phyloP scores from a whole-genome alignment of 2,329 filamentous ascomycete species.

The Colletotrichum sp. region DNA sequence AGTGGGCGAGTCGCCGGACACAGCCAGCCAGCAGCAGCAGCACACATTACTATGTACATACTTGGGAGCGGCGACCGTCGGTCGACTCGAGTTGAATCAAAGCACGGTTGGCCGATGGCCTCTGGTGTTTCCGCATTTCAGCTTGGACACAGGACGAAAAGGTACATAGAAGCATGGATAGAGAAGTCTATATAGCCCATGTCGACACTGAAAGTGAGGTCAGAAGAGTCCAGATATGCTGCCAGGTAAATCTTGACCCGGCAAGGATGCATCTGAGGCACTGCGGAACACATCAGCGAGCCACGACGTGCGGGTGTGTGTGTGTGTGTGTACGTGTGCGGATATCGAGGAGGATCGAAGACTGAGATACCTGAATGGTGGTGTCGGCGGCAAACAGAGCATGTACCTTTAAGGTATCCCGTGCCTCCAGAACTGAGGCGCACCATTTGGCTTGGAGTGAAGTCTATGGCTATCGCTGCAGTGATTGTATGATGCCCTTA shows the following conservation, averaged over 20 bases:
- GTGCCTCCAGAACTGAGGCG: background rate
- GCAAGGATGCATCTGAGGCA: background rate
- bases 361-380: background rate
- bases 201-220: background rate
- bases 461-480: background rate
- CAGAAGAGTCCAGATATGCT: background rate
- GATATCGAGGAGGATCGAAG: background rate
- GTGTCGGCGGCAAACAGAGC: background rate
- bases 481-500: background rate
- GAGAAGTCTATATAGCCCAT: background rate
- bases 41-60: background rate
- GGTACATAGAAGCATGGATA: background rate
- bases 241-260: background rate
- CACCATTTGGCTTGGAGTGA: background rate
- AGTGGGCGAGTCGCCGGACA: constrained; percentile 10
- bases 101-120: background rate
- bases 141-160: background rate
- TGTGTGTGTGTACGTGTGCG: background rate
- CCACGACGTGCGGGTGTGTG: background rate
- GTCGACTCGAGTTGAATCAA: background rate
- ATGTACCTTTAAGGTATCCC: background rate
- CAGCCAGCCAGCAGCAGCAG: background rate
- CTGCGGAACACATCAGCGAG: background rate
- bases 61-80: background rate
- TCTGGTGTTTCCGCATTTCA: background rate